Evolutionary conservation across 2,329 filamentous ascomycete species (phyloP).

Genomic region (Colletotrichum sp.): DNA sequence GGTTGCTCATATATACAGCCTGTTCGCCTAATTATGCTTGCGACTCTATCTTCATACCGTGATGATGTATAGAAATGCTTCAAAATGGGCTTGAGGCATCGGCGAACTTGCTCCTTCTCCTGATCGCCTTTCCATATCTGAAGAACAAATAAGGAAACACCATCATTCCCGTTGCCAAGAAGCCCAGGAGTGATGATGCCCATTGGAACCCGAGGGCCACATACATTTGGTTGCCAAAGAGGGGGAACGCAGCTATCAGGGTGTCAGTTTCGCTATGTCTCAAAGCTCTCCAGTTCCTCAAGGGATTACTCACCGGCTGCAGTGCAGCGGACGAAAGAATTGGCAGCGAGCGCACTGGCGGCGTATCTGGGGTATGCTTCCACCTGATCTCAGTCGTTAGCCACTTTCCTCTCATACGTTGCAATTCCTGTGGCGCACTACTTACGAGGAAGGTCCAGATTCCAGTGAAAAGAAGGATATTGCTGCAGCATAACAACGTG

Average conservation of each 20-base stretch:
- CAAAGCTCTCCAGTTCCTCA: background rate
- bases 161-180: conserved; percentile 65
- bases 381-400: conserved; percentile 46
- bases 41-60: accelerated
- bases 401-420: background rate
- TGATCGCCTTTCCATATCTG: conserved; percentile 62
- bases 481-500: conserved; percentile 47
- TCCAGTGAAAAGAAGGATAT: conserved; percentile 79
- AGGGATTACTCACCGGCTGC: conserved; percentile 65
- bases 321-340: conserved; percentile 77
- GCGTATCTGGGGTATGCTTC: conserved; percentile 80
- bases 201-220: conserved; percentile 71
- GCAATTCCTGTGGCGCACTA: conserved; percentile 16
- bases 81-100: background rate
- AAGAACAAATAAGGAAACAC: conserved; percentile 71
- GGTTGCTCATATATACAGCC: accelerated
- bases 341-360: conserved; percentile 80
- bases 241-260: conserved; percentile 69
- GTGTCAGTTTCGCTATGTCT: background rate
- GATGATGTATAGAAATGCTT: background rate
- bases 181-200: conserved; percentile 67
- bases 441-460: conserved; percentile 87
- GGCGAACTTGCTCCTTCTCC: conserved; percentile 61
- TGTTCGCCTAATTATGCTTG: accelerated
- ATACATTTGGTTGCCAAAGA: conserved; percentile 80